Conservation (phyloP, 768 basidiomycete genomes). For the Coprinopsis cinerea region DNA sequence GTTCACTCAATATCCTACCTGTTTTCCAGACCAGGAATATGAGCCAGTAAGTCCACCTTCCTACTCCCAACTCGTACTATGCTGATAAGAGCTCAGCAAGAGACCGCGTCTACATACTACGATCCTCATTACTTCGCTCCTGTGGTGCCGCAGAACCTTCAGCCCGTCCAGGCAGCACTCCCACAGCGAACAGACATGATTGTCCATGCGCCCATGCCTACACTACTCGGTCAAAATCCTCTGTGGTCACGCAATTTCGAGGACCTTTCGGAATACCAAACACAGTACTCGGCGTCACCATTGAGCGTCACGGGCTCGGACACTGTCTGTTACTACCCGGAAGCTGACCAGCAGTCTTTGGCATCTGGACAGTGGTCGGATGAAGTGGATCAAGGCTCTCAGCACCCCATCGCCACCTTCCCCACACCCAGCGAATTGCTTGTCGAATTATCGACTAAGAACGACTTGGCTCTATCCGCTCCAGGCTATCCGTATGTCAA, state of each 20-base stretch:
- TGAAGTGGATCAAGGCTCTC: not conserved
- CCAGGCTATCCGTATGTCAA: too few relatives aligned
- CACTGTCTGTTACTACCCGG: not conserved
- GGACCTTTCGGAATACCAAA: not conserved
- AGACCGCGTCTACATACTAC: too few relatives aligned
- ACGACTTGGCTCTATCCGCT: not conserved
- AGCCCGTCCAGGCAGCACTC: not conserved
- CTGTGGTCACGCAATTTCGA: not conserved
- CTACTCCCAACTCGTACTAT: too few relatives aligned
- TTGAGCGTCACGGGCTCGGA: not conserved
- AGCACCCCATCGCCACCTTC: slow-evolving; percentile 31
- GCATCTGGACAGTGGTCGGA: not conserved
- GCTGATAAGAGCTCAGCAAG: too few relatives aligned
- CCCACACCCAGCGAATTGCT: slow-evolving; percentile 65
- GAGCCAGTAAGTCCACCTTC: too few relatives aligned
- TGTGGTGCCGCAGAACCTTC: not conserved
- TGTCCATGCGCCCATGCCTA: slow-evolving; percentile 10
- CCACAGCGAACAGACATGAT: slow-evolving; percentile 6
- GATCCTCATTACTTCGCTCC: too few relatives aligned
- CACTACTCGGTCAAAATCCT: slow-evolving; percentile 5
- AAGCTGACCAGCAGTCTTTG: not conserved
- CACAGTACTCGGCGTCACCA: not conserved
- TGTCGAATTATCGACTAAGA: slow-evolving; percentile 29
- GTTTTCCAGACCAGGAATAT: too few relatives aligned
- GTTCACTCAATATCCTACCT: too few relatives aligned